Base-by-base conservation (phyloP, 805 yeast genomes). In the Babjeviella inositovora region DNA sequence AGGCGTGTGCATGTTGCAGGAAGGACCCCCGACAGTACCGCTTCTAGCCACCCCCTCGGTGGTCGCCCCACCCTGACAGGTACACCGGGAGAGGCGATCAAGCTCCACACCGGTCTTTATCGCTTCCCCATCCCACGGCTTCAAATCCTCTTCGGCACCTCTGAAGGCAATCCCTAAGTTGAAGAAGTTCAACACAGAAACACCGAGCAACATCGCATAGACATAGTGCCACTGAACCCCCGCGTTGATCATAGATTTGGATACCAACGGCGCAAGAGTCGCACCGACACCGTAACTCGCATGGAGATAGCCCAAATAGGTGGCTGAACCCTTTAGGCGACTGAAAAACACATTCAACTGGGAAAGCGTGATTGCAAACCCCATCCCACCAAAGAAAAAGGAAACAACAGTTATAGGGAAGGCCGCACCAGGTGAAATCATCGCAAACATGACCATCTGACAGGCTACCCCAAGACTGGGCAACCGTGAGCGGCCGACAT, bases 221-320 rank as follows among this genome's bases (percentile, higher is more conserved):
- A 48, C 64, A 27, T 37, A 52, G 35, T 65, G 51, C 81, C 81
- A 73, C 25, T 34, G 31, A 9, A 57, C 38, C 3, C 68, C 70
- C 1, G 38, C 30, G 20, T 56, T 49, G 10, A 66, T 56, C 57
- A 72, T 51, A 1, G 57, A 44, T 0, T 80, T 65, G 4, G 74
- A 71, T 15, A 70, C 39, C 11, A 79, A 58, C 2, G 92, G 85
- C 2, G 81, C 60, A 1, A 70, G 32, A 21, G 79, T 69, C 1
- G 84, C 80, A 3, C 85, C 84, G 3, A 68, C 33, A 1, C 92
- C 92, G 41, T 75, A 77, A 8, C 55, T 38, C 1, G 80, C 85
- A 46, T 77, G 90, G 28, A 64, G 50, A 13, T 55, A 41, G 2
- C 85, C 80, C 45, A 74, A 53, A 28, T 64, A 52, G 25, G 59